Percentiles rank a stretch among this genome's conserved stretches.
phyloP scores from a whole-genome alignment of 2,329 filamentous ascomycete genomes.

The Hymenoscyphus fructigenus region DNA sequence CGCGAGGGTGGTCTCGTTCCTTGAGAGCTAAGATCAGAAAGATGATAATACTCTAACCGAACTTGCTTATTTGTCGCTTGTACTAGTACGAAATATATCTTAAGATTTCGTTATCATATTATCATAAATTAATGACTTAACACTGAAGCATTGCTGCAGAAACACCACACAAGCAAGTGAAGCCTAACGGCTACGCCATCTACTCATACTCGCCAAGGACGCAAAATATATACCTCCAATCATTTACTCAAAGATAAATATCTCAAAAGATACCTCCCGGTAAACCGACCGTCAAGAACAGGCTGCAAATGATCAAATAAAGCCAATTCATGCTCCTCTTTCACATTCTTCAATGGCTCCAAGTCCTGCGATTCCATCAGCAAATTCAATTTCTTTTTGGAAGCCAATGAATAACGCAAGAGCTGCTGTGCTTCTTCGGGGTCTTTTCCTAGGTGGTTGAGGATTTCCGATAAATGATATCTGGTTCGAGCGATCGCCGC shows the following conservation, averaged over 20 bases:
- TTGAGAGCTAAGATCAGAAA: no score
- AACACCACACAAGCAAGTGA: no score
- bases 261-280: conserved; percentile 9
- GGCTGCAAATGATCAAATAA: conserved; percentile 14
- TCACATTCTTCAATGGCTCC: conserved; percentile 6
- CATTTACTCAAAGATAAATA: conserved; percentile 1
- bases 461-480: neutral
- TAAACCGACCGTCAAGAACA: conserved; percentile 10
- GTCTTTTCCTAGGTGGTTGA: neutral
- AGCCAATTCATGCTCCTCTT: conserved; percentile 11
- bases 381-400: neutral
- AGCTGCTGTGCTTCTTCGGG: neutral
- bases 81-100: no score
- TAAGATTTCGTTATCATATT: no score
- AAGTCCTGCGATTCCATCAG: neutral
- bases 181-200: no score
- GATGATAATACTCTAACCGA: no score
- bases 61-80: no score
- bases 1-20: no score
- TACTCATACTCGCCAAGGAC: no score
- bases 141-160: no score
- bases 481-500: neutral
- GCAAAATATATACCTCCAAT: no score
- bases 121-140: no score
- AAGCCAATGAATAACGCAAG: neutral